phyloP scores from a whole-genome alignment of 305 asterid genomes.

The Ajuga reptans region DNA sequence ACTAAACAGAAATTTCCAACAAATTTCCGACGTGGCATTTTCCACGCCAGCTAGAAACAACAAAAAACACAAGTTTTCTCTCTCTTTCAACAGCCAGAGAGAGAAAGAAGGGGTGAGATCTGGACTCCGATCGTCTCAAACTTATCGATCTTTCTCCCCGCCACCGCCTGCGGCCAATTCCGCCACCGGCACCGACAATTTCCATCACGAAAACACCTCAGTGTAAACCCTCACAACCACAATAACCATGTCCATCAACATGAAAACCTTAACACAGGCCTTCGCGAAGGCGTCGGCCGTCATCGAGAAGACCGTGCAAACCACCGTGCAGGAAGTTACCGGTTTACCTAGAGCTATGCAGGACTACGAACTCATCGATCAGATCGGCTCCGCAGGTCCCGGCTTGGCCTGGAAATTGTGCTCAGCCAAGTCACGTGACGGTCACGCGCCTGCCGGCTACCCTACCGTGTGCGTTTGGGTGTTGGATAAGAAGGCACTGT shows the following conservation, averaged over 20 bases:
- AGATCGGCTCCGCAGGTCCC: constrained; percentile 97
- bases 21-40: constrained; percentile 32
- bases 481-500: constrained; percentile 64
- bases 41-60: constrained; percentile 18
- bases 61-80: background rate
- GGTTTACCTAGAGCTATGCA: constrained; percentile 82
- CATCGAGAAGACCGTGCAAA: constrained; percentile 95
- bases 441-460: constrained; percentile 53
- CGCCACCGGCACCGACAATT: constrained; percentile 18
- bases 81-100: constrained; percentile 24
- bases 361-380: constrained; percentile 73
- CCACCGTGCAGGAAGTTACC: constrained; percentile 93
- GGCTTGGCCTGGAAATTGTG: constrained; percentile 87
- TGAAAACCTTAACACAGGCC: constrained; percentile 89
- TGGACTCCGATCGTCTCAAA: constrained; percentile 31
- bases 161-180: constrained; percentile 20
- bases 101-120: constrained; percentile 30
- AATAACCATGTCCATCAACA: constrained; percentile 65
- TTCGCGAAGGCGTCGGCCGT: constrained; percentile 77
- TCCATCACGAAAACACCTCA: constrained; percentile 2
- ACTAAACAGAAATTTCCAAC: no score
- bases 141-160: constrained; percentile 26
- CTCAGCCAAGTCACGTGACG: constrained; percentile 73
- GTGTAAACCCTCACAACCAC: constrained; percentile 9
- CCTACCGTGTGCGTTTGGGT: constrained; percentile 92